Conservation (phyloP, 805 yeast genomes). For the Yarrowia osloensis region DNA sequence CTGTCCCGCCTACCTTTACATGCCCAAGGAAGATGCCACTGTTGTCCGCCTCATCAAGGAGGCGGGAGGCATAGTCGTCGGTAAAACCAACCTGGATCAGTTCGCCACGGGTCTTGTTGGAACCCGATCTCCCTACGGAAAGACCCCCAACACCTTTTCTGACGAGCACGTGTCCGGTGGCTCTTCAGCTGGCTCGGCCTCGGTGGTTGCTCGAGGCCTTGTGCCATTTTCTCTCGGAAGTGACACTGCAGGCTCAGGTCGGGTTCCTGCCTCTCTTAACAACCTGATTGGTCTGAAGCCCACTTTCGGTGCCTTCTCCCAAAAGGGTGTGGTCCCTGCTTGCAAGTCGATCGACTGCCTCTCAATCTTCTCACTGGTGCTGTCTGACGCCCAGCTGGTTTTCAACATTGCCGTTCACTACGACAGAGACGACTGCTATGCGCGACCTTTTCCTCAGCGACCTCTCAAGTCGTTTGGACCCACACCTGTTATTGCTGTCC, state of each 20-base stretch:
- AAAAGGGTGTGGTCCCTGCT: conserved; percentile 93
- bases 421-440: conserved; percentile 77
- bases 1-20: conserved; percentile 79
- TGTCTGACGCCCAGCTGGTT: conserved; percentile 79
- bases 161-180: conserved; percentile 88
- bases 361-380: conserved; percentile 74
- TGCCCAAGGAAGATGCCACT: conserved; percentile 71
- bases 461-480: conserved; percentile 62
- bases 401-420: conserved; percentile 71
- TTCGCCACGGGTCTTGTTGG: conserved; percentile 98
- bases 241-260: conserved; percentile 97
- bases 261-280: conserved; percentile 95
- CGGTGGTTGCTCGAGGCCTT: conserved; percentile 83
- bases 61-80: conserved; percentile 92
- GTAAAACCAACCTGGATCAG: conserved; percentile 94
- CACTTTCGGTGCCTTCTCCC: conserved; percentile 81
- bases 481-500: conserved; percentile 75
- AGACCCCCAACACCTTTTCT: conserved; percentile 77
- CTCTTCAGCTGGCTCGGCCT: conserved; percentile 94
- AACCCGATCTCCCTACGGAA: conserved; percentile 91
- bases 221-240: conserved; percentile 92
- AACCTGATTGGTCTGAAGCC: conserved; percentile 93
- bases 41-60: conserved; percentile 68
- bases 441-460: conserved; percentile 71
- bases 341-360: conserved; percentile 94